These are phyloP conservation scores for Trapa incisa DNA, from an alignment of 345 rosid species.

Conservation along the genomic window DNA sequence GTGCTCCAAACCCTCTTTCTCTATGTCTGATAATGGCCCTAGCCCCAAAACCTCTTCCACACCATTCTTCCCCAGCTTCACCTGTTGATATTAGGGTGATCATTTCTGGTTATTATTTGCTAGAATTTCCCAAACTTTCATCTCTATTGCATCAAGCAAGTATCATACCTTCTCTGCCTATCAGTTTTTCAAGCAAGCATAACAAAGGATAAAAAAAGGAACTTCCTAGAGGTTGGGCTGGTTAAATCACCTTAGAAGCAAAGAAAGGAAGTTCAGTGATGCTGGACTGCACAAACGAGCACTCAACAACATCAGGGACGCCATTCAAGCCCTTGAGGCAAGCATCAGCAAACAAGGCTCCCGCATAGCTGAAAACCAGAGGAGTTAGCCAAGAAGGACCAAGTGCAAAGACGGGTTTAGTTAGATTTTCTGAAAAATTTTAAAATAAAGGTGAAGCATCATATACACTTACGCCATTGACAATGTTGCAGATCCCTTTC, in stretches of 20 bases:
- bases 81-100: slow-evolving; percentile 15
- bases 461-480: slow-evolving; percentile 77
- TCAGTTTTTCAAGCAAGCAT: neutral
- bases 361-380: slow-evolving; percentile 50
- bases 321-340: slow-evolving; percentile 86
- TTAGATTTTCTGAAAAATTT: neutral
- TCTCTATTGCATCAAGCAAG: neutral
- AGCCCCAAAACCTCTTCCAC: slow-evolving; percentile 64
- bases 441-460: neutral
- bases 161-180: neutral
- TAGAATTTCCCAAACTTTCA: neutral
- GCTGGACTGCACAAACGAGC: slow-evolving; percentile 61
- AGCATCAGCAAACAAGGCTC: slow-evolving; percentile 83
- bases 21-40: slow-evolving; percentile 65
- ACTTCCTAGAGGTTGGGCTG: neutral
- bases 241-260: slow-evolving; percentile 62
- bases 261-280: slow-evolving; percentile 75
- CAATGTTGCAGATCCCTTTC: slow-evolving; percentile 84
- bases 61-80: slow-evolving; percentile 41
- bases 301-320: slow-evolving; percentile 61
- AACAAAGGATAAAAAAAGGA: neutral
- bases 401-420: neutral
- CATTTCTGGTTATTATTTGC: neutral
- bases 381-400: neutral
- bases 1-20: slow-evolving; percentile 53